phyloP scores from a whole-genome alignment of 176 grass and related monocot species.

The Phyllostachys edulis region DNA sequence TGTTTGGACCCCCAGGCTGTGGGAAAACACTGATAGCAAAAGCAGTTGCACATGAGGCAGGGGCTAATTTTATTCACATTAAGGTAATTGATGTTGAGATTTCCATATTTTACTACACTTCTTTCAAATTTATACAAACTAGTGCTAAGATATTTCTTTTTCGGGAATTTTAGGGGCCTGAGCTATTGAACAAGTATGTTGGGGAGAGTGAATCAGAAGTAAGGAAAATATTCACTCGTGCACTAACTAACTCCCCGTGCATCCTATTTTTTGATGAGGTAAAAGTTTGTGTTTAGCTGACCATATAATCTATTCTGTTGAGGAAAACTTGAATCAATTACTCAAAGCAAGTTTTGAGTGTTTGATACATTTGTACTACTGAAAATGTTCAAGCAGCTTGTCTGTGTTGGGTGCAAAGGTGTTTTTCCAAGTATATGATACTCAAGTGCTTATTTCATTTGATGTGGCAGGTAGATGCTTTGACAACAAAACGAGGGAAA shows the following conservation, averaged over 20 bases:
- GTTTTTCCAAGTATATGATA: background rate
- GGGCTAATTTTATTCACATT: conserved; percentile 96
- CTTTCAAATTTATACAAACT: background rate
- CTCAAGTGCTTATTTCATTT: conserved; percentile 28
- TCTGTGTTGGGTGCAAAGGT: background rate
- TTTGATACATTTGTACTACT: conserved; percentile 2
- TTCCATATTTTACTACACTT: conserved; percentile 14
- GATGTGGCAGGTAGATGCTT: conserved; percentile 75
- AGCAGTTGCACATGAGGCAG: conserved; percentile 95
- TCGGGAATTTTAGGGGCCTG: conserved; percentile 62
- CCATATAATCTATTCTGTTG: background rate
- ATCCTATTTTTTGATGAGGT: conserved; percentile 99
- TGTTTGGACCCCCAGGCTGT: conserved; percentile 94
- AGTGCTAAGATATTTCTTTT: conserved; percentile 19
- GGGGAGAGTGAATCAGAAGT: conserved; percentile 94
- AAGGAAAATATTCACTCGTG: conserved; percentile 89
- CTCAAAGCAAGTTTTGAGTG: background rate
- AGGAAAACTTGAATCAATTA: background rate
- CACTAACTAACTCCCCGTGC: conserved; percentile 81
- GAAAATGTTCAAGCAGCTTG: background rate
- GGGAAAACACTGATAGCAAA: conserved; percentile 99
- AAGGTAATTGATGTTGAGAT: conserved; percentile 52
- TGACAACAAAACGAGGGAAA: conserved; percentile 83
- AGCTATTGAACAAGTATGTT: conserved; percentile 98
- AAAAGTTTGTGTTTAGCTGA: background rate